phyloP scores from a whole-genome alignment of 805 yeast species.

The Wickerhamiella sergipiensis region DNA sequence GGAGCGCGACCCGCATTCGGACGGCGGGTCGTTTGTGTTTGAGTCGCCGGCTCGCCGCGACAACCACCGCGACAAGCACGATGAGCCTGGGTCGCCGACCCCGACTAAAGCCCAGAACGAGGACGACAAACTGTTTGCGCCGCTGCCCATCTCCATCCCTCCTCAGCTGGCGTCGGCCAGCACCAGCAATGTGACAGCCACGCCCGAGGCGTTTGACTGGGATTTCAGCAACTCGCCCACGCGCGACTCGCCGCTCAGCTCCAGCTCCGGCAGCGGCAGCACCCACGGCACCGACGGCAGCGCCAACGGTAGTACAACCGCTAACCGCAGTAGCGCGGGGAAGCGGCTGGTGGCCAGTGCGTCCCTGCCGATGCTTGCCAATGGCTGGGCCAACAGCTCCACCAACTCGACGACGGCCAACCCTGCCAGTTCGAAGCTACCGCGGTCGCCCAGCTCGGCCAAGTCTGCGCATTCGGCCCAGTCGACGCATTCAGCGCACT shows the following conservation, averaged over 20 bases:
- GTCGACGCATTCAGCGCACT: no score
- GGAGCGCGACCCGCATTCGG: not conserved
- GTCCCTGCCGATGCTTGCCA: not conserved
- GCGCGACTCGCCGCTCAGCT: not conserved
- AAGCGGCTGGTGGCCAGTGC: not conserved
- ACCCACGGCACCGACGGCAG: no score
- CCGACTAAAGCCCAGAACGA: not conserved
- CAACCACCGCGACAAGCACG: not conserved
- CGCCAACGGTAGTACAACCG: no score
- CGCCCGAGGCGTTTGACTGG: conserved; percentile 1
- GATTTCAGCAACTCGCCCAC: not conserved
- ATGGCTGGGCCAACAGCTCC: not conserved
- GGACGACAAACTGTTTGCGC: not conserved
- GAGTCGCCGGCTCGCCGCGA: not conserved
- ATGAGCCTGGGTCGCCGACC: not conserved
- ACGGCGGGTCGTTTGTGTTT: not conserved
- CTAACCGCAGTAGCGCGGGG: not conserved
- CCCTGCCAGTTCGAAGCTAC: no score
- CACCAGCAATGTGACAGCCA: not conserved
- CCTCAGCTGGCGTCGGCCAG: not conserved
- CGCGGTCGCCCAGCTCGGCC: no score
- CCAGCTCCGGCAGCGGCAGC: not conserved
- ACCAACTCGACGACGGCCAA: no score
- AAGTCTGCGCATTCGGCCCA: no score
- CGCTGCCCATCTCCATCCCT: not conserved